Base-by-base conservation (phyloP, 345 rosid species). In the Triadica sebifera region DNA sequence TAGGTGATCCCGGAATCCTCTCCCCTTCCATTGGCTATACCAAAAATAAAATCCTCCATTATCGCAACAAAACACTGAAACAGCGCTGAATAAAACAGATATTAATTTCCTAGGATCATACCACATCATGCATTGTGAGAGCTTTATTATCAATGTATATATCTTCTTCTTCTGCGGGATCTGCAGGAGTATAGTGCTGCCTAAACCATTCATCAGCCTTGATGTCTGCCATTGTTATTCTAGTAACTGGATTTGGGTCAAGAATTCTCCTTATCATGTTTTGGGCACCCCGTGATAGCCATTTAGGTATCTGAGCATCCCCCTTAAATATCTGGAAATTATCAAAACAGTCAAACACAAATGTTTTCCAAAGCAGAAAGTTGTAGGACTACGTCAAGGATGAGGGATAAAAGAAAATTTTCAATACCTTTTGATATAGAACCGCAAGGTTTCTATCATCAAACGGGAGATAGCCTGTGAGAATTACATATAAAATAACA, bases 391-490 rank as follows among this genome's bases (percentile, higher is more conserved):
- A 22, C 10, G 0, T 25, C 22, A 55, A 47, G 17, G 49, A 6
- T 11, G 16, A 71, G 45, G 15, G 6, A 13, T 43, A 6, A 4
- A 69, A 47, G 13, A 12, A 57, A 49, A 46, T 6, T 51, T 38
- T 45, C 17, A 72, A n/a, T 81, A 95, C 99, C 98, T 93, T 95
- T 69, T 92, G 95, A 79, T 92, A 95, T 59, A 95, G 91, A 78
- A 89, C 98, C 6, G 88, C 97, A 43, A 95, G 95, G 80, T 95
- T 95, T 79, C 99, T 85, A 65, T 95, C 99, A 68, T 95, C 98
- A 13, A 95, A 95, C 37, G 99, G 99, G 74, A 95, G 96, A 77
- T 81, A 90, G 59, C 98, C 99, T 0, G 89, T 92, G 55, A 95
- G 87, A 77, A 92, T 86, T 17, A 92, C 98, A 43, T 91, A 95